These are phyloP conservation scores for Lotmaria passim DNA, from an alignment of 208 protist genomes.

Conservation along the genomic window DNA sequence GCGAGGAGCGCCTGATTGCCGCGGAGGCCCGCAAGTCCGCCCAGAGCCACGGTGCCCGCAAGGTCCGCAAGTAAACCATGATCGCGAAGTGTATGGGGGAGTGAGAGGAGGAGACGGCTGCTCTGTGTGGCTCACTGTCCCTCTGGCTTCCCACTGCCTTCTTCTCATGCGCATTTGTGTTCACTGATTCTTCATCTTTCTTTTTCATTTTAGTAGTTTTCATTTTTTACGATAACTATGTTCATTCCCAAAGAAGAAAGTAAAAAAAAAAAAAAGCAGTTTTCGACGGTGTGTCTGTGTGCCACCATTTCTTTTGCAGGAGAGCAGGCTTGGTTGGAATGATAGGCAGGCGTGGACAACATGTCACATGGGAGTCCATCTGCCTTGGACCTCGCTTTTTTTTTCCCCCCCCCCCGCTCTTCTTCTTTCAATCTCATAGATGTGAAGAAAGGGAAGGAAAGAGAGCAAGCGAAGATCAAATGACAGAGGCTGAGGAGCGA, in stretches of 20 bases:
- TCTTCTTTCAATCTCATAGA: too few species aligned
- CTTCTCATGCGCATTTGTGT: neutral
- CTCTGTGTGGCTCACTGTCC: neutral
- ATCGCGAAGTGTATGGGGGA: too few species aligned
- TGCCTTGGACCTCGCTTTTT: too few species aligned
- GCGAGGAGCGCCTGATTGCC: conserved; percentile 84
- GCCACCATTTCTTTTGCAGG: too few species aligned
- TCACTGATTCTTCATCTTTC: conserved; percentile 11
- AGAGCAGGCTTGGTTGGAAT: too few species aligned
- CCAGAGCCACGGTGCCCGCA: conserved; percentile 45
- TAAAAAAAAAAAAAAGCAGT: neutral
- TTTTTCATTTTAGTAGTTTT: conserved; percentile 5
- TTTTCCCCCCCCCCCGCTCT: too few species aligned
- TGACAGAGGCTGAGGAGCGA: too few species aligned
- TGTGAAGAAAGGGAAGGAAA: too few species aligned
- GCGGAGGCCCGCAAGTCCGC: conserved; percentile 72
- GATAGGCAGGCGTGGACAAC: too few species aligned
- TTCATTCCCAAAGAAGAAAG: neutral
- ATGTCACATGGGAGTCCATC: too few species aligned
- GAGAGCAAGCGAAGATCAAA: too few species aligned
- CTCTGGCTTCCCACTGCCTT: neutral
- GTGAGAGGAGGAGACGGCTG: neutral
- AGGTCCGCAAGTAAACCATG: conserved; percentile 62
- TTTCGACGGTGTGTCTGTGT: neutral
- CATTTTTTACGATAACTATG: conserved; percentile 14